Conservation (phyloP, 192 early-diverging fungal genomes). For the Coemansia erecta region DNA sequence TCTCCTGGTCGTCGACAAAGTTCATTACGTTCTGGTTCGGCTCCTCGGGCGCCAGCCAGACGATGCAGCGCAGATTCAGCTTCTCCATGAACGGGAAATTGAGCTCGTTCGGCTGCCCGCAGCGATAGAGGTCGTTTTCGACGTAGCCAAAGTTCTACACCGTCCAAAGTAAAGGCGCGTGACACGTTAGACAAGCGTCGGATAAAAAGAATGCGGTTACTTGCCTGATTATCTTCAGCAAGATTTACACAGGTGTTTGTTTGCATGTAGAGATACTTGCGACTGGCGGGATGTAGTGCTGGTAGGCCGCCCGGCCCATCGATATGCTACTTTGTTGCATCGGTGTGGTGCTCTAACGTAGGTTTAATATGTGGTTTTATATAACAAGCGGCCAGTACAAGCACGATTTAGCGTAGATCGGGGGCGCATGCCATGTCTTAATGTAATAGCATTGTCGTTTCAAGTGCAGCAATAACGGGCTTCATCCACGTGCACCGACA, state of each 20-base stretch:
- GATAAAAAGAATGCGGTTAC: background rate
- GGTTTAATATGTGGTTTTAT: background rate
- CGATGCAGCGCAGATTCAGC: conserved; percentile 88
- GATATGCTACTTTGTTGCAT: conserved; percentile 3
- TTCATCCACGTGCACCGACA: background rate
- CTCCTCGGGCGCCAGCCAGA: conserved; percentile 96
- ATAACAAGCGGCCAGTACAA: too few species aligned
- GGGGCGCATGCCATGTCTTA: too few species aligned
- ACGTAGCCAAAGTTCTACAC: conserved; percentile 90
- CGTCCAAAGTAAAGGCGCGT: background rate
- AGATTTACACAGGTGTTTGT: background rate
- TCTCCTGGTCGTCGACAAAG: conserved; percentile 99
- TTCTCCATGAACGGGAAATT: conserved; percentile 99
- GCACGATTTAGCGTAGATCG: too few species aligned
- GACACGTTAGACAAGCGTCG: background rate
- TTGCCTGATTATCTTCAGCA: background rate
- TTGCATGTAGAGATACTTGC: conserved; percentile 1
- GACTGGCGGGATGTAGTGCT: conserved; percentile 54
- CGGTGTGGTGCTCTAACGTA: background rate
- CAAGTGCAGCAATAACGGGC: conserved; percentile 2
- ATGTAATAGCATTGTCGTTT: too few species aligned
- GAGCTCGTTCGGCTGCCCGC: conserved; percentile 96
- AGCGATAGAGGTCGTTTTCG: conserved; percentile 95
- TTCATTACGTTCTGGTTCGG: conserved; percentile 93
- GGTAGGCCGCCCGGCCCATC: conserved; percentile 48